Evolutionary conservation across 2,329 filamentous ascomycete genomes (phyloP), one percentile per base, ranked within the genome.

Genomic region (Meredithiella fracta): DNA sequence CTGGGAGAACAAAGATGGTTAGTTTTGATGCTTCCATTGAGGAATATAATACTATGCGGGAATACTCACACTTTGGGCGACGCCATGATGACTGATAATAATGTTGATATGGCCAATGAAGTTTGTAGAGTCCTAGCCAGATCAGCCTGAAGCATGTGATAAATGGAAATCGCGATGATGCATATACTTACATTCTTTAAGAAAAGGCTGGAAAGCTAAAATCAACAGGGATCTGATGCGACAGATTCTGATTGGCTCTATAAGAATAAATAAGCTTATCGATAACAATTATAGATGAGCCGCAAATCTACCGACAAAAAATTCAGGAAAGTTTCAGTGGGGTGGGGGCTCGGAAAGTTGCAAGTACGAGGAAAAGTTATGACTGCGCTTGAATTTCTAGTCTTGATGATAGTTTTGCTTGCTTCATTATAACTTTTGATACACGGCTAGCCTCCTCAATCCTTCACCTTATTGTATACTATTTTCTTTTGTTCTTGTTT

Each of bases 1-100:
- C 84, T 88, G 57, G n/a, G 1, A 37, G 17, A 53, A 9, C 20
- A 51, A 17, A 51, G 14, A 6, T 51, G 53, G 55, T 62, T 49
- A 63, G 61, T 29, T 25, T 1, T 22, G 31, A 23, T 52, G 26
- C 15, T 25, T 44, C 7, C 20, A 29, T 22, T 15, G 3, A 17
- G 17, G 14, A 31, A 3, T 4, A n/a, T 11, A n/a, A 3, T n/a
- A 20, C n/a, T 2, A 20, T 14, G 22, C 2, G 3, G 23, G 8
- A 22, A 44, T 20, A 56, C 44, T 17, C 54, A 54, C 51, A 58
- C 34, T 37, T 58, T 58, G 23, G 56, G 56, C 15, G 51, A 54
- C 14, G 51, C 25, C 56, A 58, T 58, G 20, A 9, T 38, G 29
- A 20, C 17, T 23, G 7, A 11, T n/a, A 3, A n/a, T n/a, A 25